A percentile compares a stretch with the other conserved stretches of the same genome.
Conservation (phyloP, 2,329 filamentous ascomycete genomes). For the Colletotrichum eremochloae region DNA sequence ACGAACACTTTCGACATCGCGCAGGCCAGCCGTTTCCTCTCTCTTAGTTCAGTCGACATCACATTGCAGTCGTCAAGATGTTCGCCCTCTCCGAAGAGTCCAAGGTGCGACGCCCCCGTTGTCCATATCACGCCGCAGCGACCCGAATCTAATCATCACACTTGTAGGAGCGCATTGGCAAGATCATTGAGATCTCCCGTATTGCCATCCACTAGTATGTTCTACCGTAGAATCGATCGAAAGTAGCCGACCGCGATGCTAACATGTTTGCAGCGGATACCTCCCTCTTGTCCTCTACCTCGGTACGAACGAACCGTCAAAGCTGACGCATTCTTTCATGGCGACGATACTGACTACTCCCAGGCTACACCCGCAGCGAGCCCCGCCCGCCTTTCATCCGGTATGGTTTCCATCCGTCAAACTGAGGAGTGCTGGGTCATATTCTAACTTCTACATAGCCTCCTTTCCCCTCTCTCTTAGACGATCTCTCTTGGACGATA, state of each 20-base stretch:
- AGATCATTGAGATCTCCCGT: constrained; percentile 94
- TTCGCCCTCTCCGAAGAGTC: constrained; percentile 91
- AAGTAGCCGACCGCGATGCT: constrained; percentile 46
- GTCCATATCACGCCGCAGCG: constrained; percentile 10
- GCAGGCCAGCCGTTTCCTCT: not conserved
- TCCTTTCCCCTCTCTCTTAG: constrained; percentile 75
- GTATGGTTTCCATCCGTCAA: constrained; percentile 53
- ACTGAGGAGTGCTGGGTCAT: no score
- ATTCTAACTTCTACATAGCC: constrained; percentile 56
- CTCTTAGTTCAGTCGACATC: not conserved
- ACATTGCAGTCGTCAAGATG: constrained; percentile 57
- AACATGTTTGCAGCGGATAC: constrained; percentile 79
- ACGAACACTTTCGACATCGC: constrained; percentile 12
- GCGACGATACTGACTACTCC: constrained; percentile 46
- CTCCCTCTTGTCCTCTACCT: constrained; percentile 97
- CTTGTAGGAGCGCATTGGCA: constrained; percentile 92
- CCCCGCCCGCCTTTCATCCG: constrained; percentile 81
- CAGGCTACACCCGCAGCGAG: constrained; percentile 94
- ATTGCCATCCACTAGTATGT: constrained; percentile 95
- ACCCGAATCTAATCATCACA: constrained; percentile 20
- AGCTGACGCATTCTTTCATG: not conserved
- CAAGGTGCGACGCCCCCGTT: constrained; percentile 73
- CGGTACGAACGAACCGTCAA: constrained; percentile 67
- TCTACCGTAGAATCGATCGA: not conserved
- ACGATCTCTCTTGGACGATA: constrained; percentile 63